Base-by-base conservation (phyloP, 169 alveolate genomes). In the Plasmodium inui region DNA sequence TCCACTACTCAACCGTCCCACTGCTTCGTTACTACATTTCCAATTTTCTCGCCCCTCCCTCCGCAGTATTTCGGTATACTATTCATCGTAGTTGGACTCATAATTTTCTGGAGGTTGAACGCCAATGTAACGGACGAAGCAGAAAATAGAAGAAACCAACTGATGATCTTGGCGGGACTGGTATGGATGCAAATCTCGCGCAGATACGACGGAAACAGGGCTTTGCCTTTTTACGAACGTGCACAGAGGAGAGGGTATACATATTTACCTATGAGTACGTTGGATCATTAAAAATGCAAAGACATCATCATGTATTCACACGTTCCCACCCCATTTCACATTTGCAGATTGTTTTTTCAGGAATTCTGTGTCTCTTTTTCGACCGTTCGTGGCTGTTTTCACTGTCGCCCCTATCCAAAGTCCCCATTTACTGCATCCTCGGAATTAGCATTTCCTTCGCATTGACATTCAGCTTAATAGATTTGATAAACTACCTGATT, bases 371-470 rank as follows among this genome's bases (percentile, higher is more conserved):
- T 83, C 97, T 98, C 95, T 88, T 98, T 19, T 95, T 98, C 82
- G 98, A 98, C 67, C 98, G 96, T 89, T 95, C 98, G 37, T 98
- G 99, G 99, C 97, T 98, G 74, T 94, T 96, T 37, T 96, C 97
- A 8, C 88, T 97, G 1, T 94, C 98, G 2, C 95, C 98, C 8
- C 0, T 95, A 14, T 26, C 93, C 22, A 96, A 98, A 96, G 98
- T 98, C 22, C 98, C 99, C 26, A 94, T 98, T 17, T 98, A 98
- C 97, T 97, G 99, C n/a, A 61, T 98, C 7, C 96, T 98, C 55
- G 99, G 99, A 73, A 97, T 98, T 14, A 97, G 99, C 26, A 97
- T 98, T 39, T 97, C 99, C 17, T 98, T 98, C 84, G 99, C 99
- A 7, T 96, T 98, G 55, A 98, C 98, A 44, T 98, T 98, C 92